These are phyloP conservation scores for Neurospora sp. DNA, from an alignment of 495 filamentous ascomycete genomes.

Conservation along the genomic window DNA sequence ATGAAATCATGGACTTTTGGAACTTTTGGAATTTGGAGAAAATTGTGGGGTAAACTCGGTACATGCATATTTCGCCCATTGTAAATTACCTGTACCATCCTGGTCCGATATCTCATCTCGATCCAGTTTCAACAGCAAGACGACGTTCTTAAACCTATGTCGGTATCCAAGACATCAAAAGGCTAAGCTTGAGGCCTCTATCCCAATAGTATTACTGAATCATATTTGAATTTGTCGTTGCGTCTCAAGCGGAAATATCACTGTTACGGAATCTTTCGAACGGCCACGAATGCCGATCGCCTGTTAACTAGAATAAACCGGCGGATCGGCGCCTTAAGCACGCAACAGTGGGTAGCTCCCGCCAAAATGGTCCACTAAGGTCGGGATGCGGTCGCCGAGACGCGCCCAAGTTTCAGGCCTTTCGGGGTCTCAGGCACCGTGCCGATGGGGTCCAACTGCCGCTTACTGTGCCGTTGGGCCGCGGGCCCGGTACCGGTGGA, in stretches of 20 bases:
- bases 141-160: too few species aligned
- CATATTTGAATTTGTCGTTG: too few species aligned
- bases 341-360: neutral
- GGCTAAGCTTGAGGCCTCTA: too few species aligned
- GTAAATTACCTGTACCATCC: neutral
- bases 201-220: too few species aligned
- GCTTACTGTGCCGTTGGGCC: neutral
- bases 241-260: too few species aligned
- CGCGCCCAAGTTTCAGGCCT: neutral
- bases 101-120: neutral
- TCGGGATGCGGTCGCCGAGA: neutral
- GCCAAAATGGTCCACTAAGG: neutral
- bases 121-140: too few species aligned
- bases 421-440: neutral
- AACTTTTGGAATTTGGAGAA: neutral
- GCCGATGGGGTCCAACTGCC: neutral
- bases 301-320: neutral
- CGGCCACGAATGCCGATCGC: neutral
- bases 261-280: neutral
- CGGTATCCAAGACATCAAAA: too few species aligned
- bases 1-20: neutral
- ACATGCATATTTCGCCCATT: neutral
- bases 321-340: neutral
- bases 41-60: neutral
- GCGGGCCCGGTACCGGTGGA: neutral